Base-by-base conservation (phyloP, 208 protist genomes). In the Borovskyia barvae region DNA sequence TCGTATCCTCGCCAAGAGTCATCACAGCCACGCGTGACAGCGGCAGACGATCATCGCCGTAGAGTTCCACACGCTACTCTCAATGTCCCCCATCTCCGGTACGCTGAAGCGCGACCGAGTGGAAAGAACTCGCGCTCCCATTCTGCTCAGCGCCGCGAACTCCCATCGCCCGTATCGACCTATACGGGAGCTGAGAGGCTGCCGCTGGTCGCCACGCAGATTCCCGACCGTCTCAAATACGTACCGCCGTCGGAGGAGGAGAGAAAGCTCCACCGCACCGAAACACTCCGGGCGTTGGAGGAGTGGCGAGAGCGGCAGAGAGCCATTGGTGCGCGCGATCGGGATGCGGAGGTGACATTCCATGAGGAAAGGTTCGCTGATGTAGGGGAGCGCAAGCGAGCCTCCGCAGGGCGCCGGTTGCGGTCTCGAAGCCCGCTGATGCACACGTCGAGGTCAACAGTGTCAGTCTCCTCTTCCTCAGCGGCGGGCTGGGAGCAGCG, bases 201-300 rank as follows among this genome's bases (percentile, higher is more conserved):
- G 6, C 43, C 71, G 32, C 32, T 75, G 37, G 41, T 50, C 17
- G 64, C 64, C 17, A 50, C 30, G 48, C 41, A 66, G 6, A 77
- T 90, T 17, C 82, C 82, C 15, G 75, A 81, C 19, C 77, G 78
- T 14, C 71, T 69, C 52, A 82, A 80, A 67, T 84, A 84, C 66
- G 66, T 73, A 2, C 72, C 76, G 22, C 73, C 73, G 35, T 63
- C 72, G 8, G 53, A 62, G 19, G 53, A 63, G 33, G 65, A 72
- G 55, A 36, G 43, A 32, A 58, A 55, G 32, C 40, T 41, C 22
- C 48, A 42, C 24, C 61, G 46, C 25, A 66, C 26, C 22, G 48
- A 61, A 51, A 63, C 66, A 26, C 50, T 71, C 33, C 55, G 55
- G 11, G 37, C 42, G 28, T 46, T 71, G 11, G 42, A 66, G 33